Evolutionary conservation across 202 grass and related monocot genomes (phyloP).

Genomic region (Panicum hallii): DNA sequence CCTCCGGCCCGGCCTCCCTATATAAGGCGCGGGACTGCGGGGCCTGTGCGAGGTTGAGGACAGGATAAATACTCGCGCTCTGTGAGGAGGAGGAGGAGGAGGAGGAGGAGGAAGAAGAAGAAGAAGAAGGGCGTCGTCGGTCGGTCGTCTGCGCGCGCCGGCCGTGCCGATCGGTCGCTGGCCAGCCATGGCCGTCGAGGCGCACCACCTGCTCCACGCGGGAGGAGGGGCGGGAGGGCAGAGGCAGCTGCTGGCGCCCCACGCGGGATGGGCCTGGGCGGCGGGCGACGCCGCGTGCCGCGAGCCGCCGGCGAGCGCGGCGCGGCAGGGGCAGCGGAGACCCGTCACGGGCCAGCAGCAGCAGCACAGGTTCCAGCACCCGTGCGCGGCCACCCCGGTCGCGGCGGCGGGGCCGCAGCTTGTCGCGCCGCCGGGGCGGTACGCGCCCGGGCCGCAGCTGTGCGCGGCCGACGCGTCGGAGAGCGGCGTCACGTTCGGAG

Average conservation of each 20-base stretch:
- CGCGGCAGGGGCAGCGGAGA: background rate
- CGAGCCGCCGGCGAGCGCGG: background rate
- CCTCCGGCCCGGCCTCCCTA: background rate
- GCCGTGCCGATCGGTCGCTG: background rate
- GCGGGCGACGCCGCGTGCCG: background rate
- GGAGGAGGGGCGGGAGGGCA: background rate
- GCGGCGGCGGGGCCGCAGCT: background rate
- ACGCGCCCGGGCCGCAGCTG: background rate
- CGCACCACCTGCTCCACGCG: conserved; percentile 51
- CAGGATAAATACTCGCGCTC: background rate
- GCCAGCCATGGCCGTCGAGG: conserved; percentile 69
- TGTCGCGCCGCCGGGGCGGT: background rate
- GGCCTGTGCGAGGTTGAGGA: background rate
- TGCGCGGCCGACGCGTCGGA: conserved; percentile 30
- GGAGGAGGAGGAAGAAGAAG: no score
- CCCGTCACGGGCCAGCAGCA: background rate
- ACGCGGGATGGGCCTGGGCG: conserved; percentile 19
- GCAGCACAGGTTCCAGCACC: background rate
- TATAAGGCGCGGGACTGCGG: background rate
- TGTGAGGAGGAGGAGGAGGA: no score
- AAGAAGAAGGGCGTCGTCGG: no score
- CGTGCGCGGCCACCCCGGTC: background rate
- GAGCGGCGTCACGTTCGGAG: conserved; percentile 56
- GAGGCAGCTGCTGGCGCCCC: background rate
- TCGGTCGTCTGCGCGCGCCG: background rate